Base-by-base conservation (phyloP, 2,329 filamentous ascomycete species). In the Zymoseptoria pseudotritici region DNA sequence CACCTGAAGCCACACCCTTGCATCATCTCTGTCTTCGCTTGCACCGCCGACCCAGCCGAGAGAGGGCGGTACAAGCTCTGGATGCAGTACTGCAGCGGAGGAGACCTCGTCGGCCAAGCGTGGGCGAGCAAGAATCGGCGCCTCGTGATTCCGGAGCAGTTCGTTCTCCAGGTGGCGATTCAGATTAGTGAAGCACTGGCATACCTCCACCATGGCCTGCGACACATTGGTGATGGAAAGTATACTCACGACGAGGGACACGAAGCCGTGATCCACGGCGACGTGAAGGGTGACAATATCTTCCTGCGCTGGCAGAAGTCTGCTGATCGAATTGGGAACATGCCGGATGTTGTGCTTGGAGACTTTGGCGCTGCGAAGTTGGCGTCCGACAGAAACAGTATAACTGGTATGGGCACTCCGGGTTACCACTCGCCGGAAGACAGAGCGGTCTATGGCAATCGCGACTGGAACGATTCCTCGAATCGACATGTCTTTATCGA, bases 221-320 rank as follows among this genome's bases (percentile, higher is more conserved):
- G 61, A 4, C 54, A 58, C 19, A 17, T 13, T 2, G 58, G 26
- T 11, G 49, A 46, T 11, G 58, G 59, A n/a, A 54, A 51, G 19
- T 63, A 60, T 42, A 62, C 58, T 5, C 53, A 60, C 50, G 62
- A 59, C 21, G 52, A 49, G 8, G 29, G 54, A 6, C 61, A 64
- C 20, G 22, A 29, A 1, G 10, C 58, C 1, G 50, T 63, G n/a
- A 57, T 67, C 2, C 66, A 69, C 19, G 57, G 58, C 3, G 66
- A 69, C 29, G n/a, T 67, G 26, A 69, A 67, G n/a, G 26, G 21
- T 1, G 63, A 63, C 7, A 66, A 69, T 36, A 29, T 61, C 7
- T 65, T 66, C 50, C 31, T 68, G 2, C 17, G 55, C 9, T 67
- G 65, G 65, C n/a, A 21, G n/a, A 20, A 24, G 7, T 53, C 61